Evolutionary conservation across 192 early-diverging fungal genomes (phyloP), one percentile per base, ranked within the genome.

Genomic region (Oehlia diaphana): DNA sequence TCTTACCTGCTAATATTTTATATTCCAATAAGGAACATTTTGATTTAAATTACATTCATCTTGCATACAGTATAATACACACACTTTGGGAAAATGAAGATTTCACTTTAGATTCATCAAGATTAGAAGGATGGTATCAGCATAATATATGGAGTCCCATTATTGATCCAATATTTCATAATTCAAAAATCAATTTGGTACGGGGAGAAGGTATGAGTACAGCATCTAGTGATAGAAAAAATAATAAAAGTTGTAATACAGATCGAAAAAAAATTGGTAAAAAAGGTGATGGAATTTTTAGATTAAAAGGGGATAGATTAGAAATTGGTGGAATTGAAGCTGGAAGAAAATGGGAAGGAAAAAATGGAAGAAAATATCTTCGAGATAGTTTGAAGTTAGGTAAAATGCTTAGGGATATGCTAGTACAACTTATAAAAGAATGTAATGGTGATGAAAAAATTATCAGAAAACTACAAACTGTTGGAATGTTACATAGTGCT

Each of bases 401-500:
- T 44, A 71, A 71, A 71, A 42, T 71, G 28, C 10, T 71, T 10
- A 71, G 26, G 6, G 69, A 71, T 44, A 71, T 71, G 69, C 0
- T 71, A 10, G 12, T 12, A 31, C n/a, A 66, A n/a, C 31, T 66
- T 31, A n/a, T 12, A 14, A n/a, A 21, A 21, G 64, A 21, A 21
- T 66, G 13, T 66, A 19, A 66, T 66, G 31, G n/a, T 1, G 26
- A n/a, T 14, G 64, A 14, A 66, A 1, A 26, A 31, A 9, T 66
- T 33, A 23, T 66, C 2, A 66, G 64, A 19, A 35, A 66, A 66
- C 39, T 74, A 74, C 50, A 74, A 62, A 62, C 31, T 35, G 5
- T 74, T 28, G 50, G 50, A 12, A 74, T 74, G 58, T 62, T 74
- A 74, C 23, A 74, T 26, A 74, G 72, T 74, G 50, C 42, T 21